Percentiles rank a stretch among this genome's conserved stretches.
phyloP scores from a whole-genome alignment of 257 asterid species.

The Jacaranda copaia region DNA sequence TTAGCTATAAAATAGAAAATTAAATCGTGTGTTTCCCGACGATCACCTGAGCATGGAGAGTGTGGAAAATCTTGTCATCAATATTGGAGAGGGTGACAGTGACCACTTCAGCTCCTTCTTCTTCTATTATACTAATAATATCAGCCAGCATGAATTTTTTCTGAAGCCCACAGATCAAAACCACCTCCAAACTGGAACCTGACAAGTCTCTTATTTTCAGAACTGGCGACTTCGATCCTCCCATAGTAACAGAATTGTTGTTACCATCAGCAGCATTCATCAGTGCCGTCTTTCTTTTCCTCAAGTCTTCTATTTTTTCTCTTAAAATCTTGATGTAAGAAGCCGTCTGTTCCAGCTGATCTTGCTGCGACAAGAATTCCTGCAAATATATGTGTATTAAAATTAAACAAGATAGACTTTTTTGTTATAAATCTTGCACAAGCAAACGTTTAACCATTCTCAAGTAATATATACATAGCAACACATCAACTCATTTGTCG shows the following conservation, averaged over 20 bases:
- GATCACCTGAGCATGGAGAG: constrained; percentile 52
- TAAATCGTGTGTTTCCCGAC: too few species aligned
- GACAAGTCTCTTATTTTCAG: constrained; percentile 40
- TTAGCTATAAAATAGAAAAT: too few species aligned
- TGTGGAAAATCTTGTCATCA: constrained; percentile 34
- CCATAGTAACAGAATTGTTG: not conserved
- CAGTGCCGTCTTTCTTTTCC: constrained; percentile 37
- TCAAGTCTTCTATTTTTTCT: constrained; percentile 42
- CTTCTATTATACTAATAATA: constrained; percentile 41
- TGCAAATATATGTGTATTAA: constrained; percentile 2
- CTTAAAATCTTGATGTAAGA: constrained; percentile 41
- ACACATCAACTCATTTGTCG: too few species aligned
- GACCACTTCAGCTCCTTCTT: constrained; percentile 56
- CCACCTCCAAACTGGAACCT: constrained; percentile 50
- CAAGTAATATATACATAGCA: too few species aligned
- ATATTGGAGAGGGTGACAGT: constrained; percentile 29
- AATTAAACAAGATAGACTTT: not conserved
- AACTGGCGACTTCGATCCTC: constrained; percentile 21
- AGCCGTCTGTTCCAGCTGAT: constrained; percentile 48
- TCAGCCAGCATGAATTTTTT: constrained; percentile 39
- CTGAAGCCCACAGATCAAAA: constrained; percentile 37
- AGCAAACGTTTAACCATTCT: too few species aligned
- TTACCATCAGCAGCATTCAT: not conserved
- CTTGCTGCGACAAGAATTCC: constrained; percentile 46
- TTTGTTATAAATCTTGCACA: too few species aligned